Evolutionary conservation across 257 asterid genomes (phyloP).

Genomic region (Gentiana straminea): DNA sequence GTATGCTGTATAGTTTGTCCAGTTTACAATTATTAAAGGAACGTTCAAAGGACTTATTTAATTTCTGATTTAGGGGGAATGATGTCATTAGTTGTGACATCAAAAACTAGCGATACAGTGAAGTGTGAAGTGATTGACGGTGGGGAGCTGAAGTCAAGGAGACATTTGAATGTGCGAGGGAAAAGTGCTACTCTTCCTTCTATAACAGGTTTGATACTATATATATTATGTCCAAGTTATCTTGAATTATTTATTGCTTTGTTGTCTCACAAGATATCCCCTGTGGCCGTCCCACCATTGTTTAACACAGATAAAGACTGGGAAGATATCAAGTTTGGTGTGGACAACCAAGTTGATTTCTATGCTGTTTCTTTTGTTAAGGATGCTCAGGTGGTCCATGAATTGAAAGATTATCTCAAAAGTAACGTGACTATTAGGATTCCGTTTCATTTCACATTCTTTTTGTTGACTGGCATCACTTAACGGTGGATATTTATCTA

Average conservation of each 20-base stretch:
- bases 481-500: constrained; percentile 11
- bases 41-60: background rate
- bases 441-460: constrained; percentile 4
- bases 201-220: constrained; percentile 59
- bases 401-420: constrained; percentile 75
- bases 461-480: constrained; percentile 6
- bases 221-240: background rate
- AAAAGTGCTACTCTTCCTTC: constrained; percentile 97
- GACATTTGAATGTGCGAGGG: constrained; percentile 96
- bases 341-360: constrained; percentile 89
- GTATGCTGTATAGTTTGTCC: too few relatives aligned
- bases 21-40: too few relatives aligned
- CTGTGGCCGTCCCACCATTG: background rate
- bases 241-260: constrained; percentile 4
- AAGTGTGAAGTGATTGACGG: constrained; percentile 87
- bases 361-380: constrained; percentile 98
- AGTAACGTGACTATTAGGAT: constrained; percentile 30
- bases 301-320: constrained; percentile 71
- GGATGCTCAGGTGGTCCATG: constrained; percentile 89
- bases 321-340: constrained; percentile 98
- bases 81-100: constrained; percentile 90
- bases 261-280: background rate
- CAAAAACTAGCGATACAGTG: constrained; percentile 61
- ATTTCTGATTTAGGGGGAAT: constrained; percentile 58
- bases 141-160: constrained; percentile 90